phyloP scores from a whole-genome alignment of 768 basidiomycete genomes.

The Dentipellis sp. region DNA sequence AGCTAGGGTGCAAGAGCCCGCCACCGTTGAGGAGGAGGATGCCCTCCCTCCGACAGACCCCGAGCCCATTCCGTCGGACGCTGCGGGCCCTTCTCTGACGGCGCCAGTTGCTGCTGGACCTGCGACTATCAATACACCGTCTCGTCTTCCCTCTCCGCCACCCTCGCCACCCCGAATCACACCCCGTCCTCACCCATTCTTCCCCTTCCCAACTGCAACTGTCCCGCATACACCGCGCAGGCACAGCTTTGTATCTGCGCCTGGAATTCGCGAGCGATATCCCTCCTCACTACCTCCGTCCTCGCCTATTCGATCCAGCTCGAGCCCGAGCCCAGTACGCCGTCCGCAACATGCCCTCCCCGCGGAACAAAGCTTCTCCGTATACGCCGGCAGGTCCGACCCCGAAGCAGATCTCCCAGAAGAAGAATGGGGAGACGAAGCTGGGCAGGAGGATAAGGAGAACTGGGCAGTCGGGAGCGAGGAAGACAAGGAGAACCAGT shows the following conservation, averaged over 20 bases:
- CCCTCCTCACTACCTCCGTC: neutral
- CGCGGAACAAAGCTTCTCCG: neutral
- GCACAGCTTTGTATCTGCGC: neutral
- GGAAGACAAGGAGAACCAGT: slow-evolving; percentile 66
- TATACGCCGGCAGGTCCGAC: neutral
- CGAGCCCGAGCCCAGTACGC: neutral
- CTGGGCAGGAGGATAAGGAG: slow-evolving; percentile 71
- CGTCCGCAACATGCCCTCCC: neutral
- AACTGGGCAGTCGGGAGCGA: slow-evolving; percentile 72
- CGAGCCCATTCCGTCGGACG: too few species aligned
- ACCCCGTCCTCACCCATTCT: too few species aligned
- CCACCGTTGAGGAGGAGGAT: neutral
- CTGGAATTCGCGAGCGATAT: neutral
- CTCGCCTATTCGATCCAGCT: neutral
- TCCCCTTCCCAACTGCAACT: too few species aligned
- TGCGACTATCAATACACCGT: neutral
- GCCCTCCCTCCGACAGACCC: too few species aligned
- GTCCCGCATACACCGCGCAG: neutral
- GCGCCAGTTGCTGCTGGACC: too few species aligned
- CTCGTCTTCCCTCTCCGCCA: neutral
- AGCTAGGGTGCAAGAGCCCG: neutral
- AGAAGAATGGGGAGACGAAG: slow-evolving; percentile 41
- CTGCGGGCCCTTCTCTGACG: too few species aligned
- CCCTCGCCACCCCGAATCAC: neutral
- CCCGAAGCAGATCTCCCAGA: neutral